phyloP scores from a whole-genome alignment of 2,329 filamentous ascomycete species.

The Fusarium sp. region DNA sequence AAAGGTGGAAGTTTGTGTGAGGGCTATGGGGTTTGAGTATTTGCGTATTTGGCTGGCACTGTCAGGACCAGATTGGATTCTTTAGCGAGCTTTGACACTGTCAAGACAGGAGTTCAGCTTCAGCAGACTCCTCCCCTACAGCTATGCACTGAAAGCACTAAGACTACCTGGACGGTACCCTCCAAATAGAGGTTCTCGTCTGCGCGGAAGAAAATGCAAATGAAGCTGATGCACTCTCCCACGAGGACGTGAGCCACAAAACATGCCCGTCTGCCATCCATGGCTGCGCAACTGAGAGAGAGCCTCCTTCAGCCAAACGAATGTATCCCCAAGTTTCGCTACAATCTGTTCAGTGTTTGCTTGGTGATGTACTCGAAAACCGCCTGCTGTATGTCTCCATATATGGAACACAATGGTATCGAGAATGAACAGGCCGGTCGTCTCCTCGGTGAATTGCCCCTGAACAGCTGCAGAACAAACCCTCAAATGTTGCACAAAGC shows the following conservation, averaged over 20 bases:
- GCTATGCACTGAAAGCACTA: fast-evolving
- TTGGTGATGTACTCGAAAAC: background rate
- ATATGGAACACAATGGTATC: fast-evolving
- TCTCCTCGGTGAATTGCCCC: fast-evolving
- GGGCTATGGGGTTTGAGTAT: background rate
- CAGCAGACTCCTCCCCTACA: background rate
- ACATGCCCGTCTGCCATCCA: fast-evolving
- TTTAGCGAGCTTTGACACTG: background rate
- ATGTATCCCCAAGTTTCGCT: too few species aligned
- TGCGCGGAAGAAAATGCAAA: background rate
- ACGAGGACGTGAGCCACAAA: fast-evolving
- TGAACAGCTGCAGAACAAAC: background rate
- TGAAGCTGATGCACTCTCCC: background rate
- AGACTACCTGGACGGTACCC: fast-evolving
- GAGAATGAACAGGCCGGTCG: background rate
- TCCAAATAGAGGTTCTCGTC: fast-evolving
- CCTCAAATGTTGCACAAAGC: fast-evolving
- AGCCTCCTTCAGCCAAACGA: too few species aligned
- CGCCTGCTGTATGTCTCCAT: background rate
- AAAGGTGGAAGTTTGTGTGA: background rate
- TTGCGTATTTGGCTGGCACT: background rate
- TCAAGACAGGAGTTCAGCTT: background rate
- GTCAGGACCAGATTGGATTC: background rate
- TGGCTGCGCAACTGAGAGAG: background rate
- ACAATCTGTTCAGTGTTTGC: fast-evolving